Evolutionary conservation across 345 rosid genomes (phyloP), one percentile per base, ranked within the genome.

Genomic region (Eucalyptus virginea): DNA sequence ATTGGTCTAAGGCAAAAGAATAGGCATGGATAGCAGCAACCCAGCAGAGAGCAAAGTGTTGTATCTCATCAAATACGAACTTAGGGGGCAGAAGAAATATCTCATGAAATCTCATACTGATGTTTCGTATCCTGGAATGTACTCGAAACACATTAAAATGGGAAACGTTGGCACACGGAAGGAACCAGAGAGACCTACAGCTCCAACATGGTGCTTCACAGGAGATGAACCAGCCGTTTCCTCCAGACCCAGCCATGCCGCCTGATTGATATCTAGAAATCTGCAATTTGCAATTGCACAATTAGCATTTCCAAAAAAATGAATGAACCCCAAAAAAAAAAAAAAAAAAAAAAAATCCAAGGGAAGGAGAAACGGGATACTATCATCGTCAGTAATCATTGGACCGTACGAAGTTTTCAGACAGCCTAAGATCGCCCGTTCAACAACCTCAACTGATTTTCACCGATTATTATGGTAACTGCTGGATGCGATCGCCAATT

Each of bases 241-340:
- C 92, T 98, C 98, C 5, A 98, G 94, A 56, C 98, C 99, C 87
- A 87, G 93, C 99, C 99, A 98, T 42, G 99, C 99, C 3, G 92
- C 81, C 1, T 94, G 90, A 34, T 95, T 96, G 50, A 98, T 94
- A 72, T 94, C 96, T 50, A 98, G 93, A 92, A 96, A 94, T 86
- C 99, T 98, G 89, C 89, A 87, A 77, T 37, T 77, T 44, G 24
- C 47, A 23, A 42, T 77, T 77, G 47, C 83, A 21, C 16, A 23
- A 37, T 77, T 16, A 77, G 16, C 47, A 37, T 77, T 77, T 21
- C 83, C 40, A 16, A 28, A 85, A 86, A 52, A 86, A 48, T 17
- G 40, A 50, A 86, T 8, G 87, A 86, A 86, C 21, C 44, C 34
- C 6, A 44, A 44, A 62, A 48, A 48, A 49, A 49, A 49, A 16